Base-by-base conservation (phyloP, 169 alveolate genomes). In the Babesia caballi region DNA sequence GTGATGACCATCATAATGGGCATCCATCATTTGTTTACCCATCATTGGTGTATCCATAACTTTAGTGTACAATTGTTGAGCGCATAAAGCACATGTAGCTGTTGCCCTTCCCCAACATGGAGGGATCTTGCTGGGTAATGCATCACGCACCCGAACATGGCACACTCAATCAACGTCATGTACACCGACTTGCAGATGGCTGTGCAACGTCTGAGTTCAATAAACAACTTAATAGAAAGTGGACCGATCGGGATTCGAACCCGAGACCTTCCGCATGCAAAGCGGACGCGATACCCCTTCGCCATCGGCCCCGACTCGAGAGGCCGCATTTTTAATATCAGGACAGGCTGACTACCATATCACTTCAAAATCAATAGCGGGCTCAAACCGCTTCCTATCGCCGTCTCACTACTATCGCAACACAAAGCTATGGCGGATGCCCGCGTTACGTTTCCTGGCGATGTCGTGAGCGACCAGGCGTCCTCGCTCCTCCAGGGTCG, bases 211-310 rank as follows among this genome's bases (percentile, higher is more conserved):
- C 17, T 4, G 40, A 6, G 21, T n/a, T 28, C 21, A 4, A 65
- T 61, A 44, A n/a, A n/a, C n/a, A n/a, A n/a, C n/a, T n/a, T n/a
- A n/a, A n/a, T n/a, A n/a, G n/a, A 38, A 38, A 11, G 47, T 81
- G 88, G 86, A 78, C 86, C 86, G 77, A 68, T 78, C 82, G 86
- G 86, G 86, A 63, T 47, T 63, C 73, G 73, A 63, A 63, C 73
- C 73, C 73, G 63, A 63, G 73, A 63, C 73, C 73, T 63, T 63
- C 73, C 73, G 73, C 73, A 63, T 63, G 73, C 73, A 63, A 63
- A 63, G 73, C 73, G 73, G 73, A 63, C 73, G 73, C 73, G 73
- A 63, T 63, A 63, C 73, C 73, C 73, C 73, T 78, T 40, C 86
- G 72, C 86, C 86, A 78, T 63, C 88, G 84, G 88, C 88, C 88